Evolutionary conservation across 805 yeast genomes (phyloP).

Genomic region (Candida gorgasii): DNA sequence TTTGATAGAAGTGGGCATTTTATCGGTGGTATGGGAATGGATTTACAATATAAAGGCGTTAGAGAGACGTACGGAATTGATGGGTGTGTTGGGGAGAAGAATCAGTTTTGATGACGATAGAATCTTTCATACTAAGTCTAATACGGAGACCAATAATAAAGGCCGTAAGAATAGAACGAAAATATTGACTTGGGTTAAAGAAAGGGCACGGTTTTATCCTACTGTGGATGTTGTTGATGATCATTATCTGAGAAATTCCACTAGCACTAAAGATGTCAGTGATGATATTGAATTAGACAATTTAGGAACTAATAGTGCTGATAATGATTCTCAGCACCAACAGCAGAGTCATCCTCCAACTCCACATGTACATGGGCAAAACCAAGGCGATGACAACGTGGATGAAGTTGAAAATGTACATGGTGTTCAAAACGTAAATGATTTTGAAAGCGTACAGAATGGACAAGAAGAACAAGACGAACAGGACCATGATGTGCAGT

Average conservation of each 20-base stretch:
- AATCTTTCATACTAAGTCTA: slow-evolving; percentile 10
- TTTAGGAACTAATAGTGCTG: background rate
- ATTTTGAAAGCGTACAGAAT: slow-evolving; percentile 18
- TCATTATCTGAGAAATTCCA: slow-evolving; percentile 7
- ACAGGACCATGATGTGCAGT: slow-evolving; percentile 22
- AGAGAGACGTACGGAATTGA: slow-evolving; percentile 51
- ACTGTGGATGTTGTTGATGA: slow-evolving; percentile 13
- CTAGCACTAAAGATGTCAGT: background rate
- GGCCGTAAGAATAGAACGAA: slow-evolving; percentile 5
- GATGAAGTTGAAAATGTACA: background rate
- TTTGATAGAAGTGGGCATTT: slow-evolving; percentile 48
- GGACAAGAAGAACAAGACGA: background rate
- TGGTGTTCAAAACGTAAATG: slow-evolving; percentile 26
- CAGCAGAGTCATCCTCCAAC: too few species aligned
- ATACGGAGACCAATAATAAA: background rate
- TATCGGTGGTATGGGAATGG: slow-evolving; percentile 69
- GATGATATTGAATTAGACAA: background rate
- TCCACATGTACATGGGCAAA: too few species aligned
- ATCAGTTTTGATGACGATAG: slow-evolving; percentile 47
- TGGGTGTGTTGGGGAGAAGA: slow-evolving; percentile 64
- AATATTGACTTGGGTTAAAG: slow-evolving; percentile 9
- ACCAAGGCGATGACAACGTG: too few species aligned
- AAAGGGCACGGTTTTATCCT: slow-evolving; percentile 1
- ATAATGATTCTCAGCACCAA: too few species aligned
- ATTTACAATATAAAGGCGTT: slow-evolving; percentile 51